Evolutionary conservation across 805 yeast species (phyloP).

Genomic region (Starmerella sp.): DNA sequence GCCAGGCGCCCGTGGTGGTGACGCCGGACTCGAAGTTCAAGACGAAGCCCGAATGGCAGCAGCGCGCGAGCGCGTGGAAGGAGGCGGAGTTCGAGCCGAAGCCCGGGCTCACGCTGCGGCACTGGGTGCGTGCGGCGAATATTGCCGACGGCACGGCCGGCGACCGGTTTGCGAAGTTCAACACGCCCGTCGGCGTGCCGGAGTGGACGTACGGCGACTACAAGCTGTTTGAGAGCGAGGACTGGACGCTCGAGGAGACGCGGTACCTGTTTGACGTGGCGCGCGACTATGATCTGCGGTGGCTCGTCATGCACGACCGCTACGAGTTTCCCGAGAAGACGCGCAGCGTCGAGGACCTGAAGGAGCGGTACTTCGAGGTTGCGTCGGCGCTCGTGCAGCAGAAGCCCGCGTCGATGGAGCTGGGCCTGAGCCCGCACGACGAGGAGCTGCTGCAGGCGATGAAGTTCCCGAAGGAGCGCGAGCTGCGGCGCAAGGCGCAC

Average conservation of each 20-base stretch:
- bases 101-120: constrained; percentile 48
- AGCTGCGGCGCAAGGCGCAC: constrained; percentile 69
- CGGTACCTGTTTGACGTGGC: constrained; percentile 58
- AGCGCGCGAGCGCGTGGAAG: constrained; percentile 76
- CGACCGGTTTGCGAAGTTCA: constrained; percentile 60
- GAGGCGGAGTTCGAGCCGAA: constrained; percentile 45
- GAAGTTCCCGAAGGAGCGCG: constrained; percentile 58
- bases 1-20: constrained; percentile 74
- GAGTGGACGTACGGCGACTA: constrained; percentile 53
- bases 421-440: constrained; percentile 34
- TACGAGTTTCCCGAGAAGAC: constrained; percentile 28
- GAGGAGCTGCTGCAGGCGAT: constrained; percentile 51
- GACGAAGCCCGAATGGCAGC: constrained; percentile 47
- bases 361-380: constrained; percentile 66
- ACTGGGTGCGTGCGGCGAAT: constrained; percentile 58
- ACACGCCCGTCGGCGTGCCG: constrained; percentile 60
- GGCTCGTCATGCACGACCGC: constrained; percentile 59
- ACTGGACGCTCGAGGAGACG: constrained; percentile 73
- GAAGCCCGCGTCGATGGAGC: constrained; percentile 26
- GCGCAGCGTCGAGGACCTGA: constrained; percentile 65
- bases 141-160: constrained; percentile 33
- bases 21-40: constrained; percentile 42
- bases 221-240: constrained; percentile 35
- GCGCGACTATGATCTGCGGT: constrained; percentile 46
- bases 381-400: constrained; percentile 42